These are phyloP conservation scores for Pistacia vera DNA, from an alignment of 345 rosid species.

Conservation along the genomic window DNA sequence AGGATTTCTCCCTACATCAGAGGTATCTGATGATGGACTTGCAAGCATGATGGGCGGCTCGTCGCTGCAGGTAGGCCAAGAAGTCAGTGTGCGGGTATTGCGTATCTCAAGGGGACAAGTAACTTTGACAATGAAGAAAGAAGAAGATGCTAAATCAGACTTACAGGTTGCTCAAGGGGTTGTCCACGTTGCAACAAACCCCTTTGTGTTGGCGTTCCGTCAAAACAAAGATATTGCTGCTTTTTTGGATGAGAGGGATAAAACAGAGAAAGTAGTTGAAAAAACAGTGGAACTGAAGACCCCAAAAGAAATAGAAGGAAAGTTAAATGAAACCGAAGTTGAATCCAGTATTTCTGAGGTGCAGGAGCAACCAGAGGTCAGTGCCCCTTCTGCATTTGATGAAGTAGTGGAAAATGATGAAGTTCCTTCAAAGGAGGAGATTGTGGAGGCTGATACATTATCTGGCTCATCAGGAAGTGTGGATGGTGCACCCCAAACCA, in stretches of 20 bases:
- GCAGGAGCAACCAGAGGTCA: constrained; percentile 23
- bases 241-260: constrained; percentile 73
- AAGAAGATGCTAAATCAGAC: constrained; percentile 47
- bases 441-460: constrained; percentile 5
- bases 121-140: constrained; percentile 88
- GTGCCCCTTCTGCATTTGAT: constrained; percentile 25
- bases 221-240: constrained; percentile 73
- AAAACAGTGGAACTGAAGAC: constrained; percentile 15
- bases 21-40: constrained; percentile 75
- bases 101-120: constrained; percentile 69
- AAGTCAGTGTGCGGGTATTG: constrained; percentile 72
- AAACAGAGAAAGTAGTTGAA: constrained; percentile 36
- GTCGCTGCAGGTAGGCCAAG: constrained; percentile 69
- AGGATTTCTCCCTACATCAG: constrained; percentile 78
- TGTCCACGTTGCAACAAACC: constrained; percentile 70
- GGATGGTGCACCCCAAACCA: constrained; percentile 24
- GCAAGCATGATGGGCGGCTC: constrained; percentile 68
- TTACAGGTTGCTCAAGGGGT: constrained; percentile 50
- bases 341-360: constrained; percentile 33
- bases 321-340: constrained; percentile 28
- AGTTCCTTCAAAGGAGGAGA: constrained; percentile 20
- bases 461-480: constrained; percentile 18
- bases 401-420: constrained; percentile 28
- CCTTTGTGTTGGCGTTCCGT: constrained; percentile 76
- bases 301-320: constrained; percentile 26